Evolutionary conservation across 768 basidiomycete species (phyloP).

Genomic region (Leccinum fibrillosum): DNA sequence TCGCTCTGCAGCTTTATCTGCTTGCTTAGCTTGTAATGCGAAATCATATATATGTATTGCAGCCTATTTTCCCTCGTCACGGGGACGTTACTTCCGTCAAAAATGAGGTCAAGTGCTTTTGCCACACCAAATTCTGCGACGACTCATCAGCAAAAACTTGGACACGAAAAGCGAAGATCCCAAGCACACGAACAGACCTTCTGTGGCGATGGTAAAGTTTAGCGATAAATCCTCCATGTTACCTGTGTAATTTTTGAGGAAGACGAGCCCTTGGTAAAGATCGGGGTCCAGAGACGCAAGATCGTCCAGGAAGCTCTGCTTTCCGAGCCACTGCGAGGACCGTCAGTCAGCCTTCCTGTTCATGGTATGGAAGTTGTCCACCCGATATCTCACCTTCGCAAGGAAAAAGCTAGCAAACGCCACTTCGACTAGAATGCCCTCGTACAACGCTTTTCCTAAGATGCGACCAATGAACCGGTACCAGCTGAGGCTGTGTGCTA

Average conservation of each 20-base stretch:
- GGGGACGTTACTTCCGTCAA: slow-evolving; percentile 74
- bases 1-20: slow-evolving; percentile 85
- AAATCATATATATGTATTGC: slow-evolving; percentile 85
- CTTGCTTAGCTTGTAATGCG: slow-evolving; percentile 82
- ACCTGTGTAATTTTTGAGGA: slow-evolving; percentile 87
- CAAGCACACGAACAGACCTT: slow-evolving; percentile 52
- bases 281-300: slow-evolving; percentile 89
- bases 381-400: slow-evolving; percentile 56
- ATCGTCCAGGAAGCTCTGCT: slow-evolving; percentile 91
- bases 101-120: slow-evolving; percentile 73
- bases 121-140: slow-evolving; percentile 76
- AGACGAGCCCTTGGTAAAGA: slow-evolving; percentile 87
- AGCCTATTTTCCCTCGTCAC: slow-evolving; percentile 89
- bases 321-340: slow-evolving; percentile 76
- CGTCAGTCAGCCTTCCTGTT: neutral
- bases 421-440: slow-evolving; percentile 92
- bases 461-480: slow-evolving; percentile 92
- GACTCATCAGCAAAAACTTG: neutral
- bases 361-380: neutral
- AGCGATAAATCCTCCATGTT: slow-evolving; percentile 85
- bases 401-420: slow-evolving; percentile 96
- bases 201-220: slow-evolving; percentile 84
- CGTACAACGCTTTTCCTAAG: slow-evolving; percentile 94
- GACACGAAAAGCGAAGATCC: neutral
- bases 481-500: slow-evolving; percentile 86